Conservation (phyloP, 1,284 basidiomycete species). For the Erythrobasidium hasegawianum region DNA sequence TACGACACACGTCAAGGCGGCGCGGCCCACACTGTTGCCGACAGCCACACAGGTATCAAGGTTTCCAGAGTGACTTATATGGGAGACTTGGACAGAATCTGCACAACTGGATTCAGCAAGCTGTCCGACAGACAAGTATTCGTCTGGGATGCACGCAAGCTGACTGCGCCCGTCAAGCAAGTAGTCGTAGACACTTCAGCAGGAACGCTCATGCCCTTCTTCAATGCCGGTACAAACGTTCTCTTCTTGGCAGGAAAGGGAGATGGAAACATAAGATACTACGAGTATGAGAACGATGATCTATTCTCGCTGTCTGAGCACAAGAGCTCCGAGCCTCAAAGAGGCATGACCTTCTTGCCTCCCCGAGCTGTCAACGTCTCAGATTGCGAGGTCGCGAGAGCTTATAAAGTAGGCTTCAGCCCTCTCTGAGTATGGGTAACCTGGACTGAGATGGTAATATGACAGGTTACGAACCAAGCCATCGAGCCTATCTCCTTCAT, state of each 20-base stretch:
- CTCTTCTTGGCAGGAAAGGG: slow-evolving; percentile 76
- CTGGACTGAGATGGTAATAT: neutral
- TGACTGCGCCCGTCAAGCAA: slow-evolving; percentile 67
- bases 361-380: slow-evolving; percentile 78
- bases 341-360: slow-evolving; percentile 93
- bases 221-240: slow-evolving; percentile 83
- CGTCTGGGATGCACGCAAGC: slow-evolving; percentile 74
- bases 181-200: slow-evolving; percentile 77
- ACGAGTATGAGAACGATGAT: slow-evolving; percentile 85
- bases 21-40: slow-evolving; percentile 72
- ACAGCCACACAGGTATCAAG: slow-evolving; percentile 92
- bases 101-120: slow-evolving; percentile 90
- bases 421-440: slow-evolving; percentile 1
- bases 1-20: slow-evolving; percentile 81
- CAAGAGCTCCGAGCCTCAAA: slow-evolving; percentile 86
- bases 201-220: slow-evolving; percentile 96
- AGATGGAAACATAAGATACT: slow-evolving; percentile 92
- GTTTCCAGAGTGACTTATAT: slow-evolving; percentile 82
- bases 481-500: slow-evolving; percentile 91
- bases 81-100: slow-evolving; percentile 80
- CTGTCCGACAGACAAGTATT: slow-evolving; percentile 88
- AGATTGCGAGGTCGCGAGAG: slow-evolving; percentile 93
- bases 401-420: slow-evolving; percentile 65
- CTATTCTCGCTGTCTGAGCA: slow-evolving; percentile 77
- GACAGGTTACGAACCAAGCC: slow-evolving; percentile 59